Evolutionary conservation across 2,329 filamentous ascomycete species (phyloP), one percentile per base, ranked within the genome.

Genomic region (Ascochyta koolunga): DNA sequence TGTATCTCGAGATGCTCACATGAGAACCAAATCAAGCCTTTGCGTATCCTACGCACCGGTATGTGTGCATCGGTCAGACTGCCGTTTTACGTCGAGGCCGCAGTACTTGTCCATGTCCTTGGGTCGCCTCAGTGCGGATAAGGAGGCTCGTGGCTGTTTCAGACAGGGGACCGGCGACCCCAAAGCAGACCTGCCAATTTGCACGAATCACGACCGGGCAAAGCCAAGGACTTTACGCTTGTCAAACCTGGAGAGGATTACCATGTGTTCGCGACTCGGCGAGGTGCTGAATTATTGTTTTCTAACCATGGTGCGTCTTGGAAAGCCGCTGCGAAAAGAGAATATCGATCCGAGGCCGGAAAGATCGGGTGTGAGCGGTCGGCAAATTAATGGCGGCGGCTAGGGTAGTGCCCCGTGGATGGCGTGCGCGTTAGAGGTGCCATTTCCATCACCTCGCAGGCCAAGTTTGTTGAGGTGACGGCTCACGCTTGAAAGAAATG

Each of bases 1-100:
- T 42, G 47, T 48, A 45, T 52, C 27, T 47, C 29, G 21, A 39
- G 25, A 10, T 37, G 36, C 40, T 51, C 57, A 59, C 55, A 49
- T 59, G 59, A 60, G 50, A 38, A 46, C 33, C 19, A 18, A 22
- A 29, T 45, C 42, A 39, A 36, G 35, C 19, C 27, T 46, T 51
- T 24, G 22, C 35, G 38, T 19, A 41, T 40, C 55, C 60, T 45
- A 45, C 44, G 50, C 50, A 58, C 62, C 64, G 62, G 59, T 51
- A 59, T 40, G 45, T 32, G 19, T 60, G 48, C 57, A 53, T 59
- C 57, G 54, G 59, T 40, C 56, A 32, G 21, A 46, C 38, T 48
- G 41, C 60, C 59, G 43, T 36, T 50, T 56, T 61, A 36, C 32
- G 37, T 38, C 40, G 53, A 57, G 50, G 27, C 38, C 43, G 52